phyloP scores from a whole-genome alignment of 192 early-diverging fungal genomes.

The Podila epicladia region DNA sequence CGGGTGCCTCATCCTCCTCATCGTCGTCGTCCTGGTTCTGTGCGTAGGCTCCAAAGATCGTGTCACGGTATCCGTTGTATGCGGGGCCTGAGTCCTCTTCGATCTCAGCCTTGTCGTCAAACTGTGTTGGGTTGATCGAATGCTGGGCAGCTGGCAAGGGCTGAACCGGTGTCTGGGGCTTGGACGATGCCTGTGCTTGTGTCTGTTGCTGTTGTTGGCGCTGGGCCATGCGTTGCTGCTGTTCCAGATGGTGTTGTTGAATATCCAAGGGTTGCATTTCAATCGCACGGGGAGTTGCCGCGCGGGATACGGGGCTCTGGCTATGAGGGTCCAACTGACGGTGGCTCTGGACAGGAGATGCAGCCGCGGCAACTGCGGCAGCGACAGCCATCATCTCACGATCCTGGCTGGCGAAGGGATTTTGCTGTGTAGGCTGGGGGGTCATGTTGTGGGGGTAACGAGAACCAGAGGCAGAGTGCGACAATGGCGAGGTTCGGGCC shows the following conservation, averaged over 20 bases:
- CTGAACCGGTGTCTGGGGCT: conserved; percentile 17
- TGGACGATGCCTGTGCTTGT: not conserved
- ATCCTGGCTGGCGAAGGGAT: conserved; percentile 9
- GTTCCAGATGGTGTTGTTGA: conserved; percentile 36
- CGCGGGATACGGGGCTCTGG: not conserved
- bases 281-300: conserved; percentile 23
- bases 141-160: conserved; percentile 35
- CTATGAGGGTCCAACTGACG: conserved; percentile 6
- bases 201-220: conserved; percentile 3
- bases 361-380: conserved; percentile 19
- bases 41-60: conserved; percentile 47
- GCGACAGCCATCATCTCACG: conserved; percentile 30
- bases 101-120: conserved; percentile 43
- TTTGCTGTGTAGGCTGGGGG: conserved; percentile 17
- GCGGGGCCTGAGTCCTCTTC: conserved; percentile 18
- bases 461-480: conserved; percentile 14
- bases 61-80: conserved; percentile 49
- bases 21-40: conserved; percentile 21
- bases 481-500: conserved; percentile 2
- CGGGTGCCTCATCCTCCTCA: conserved; percentile 12
- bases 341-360: conserved; percentile 16
- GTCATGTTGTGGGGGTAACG: conserved; percentile 23
- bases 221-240: conserved; percentile 16
- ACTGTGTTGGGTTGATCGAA: conserved; percentile 34
- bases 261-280: conserved; percentile 41